Evolutionary conservation across 148 eudicot genomes (phyloP), one percentile per base, ranked within the genome.

Genomic region (Fagopyrum esculentum): DNA sequence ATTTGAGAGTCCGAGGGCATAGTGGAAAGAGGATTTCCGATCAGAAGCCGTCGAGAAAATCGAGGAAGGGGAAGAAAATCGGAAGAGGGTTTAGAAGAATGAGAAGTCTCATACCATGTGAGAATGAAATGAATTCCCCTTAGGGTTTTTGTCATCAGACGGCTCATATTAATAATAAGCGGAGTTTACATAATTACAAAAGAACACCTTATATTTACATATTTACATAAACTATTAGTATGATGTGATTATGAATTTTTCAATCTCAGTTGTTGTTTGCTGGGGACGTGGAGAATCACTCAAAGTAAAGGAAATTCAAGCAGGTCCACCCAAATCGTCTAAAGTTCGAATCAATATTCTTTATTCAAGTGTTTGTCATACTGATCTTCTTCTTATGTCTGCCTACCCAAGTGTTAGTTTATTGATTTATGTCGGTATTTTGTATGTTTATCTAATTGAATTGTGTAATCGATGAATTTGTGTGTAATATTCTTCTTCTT

Each of bases 281-380:
- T 69, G 82, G 79, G 66, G 76, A 61, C 15, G 48, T 2, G 86
- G 82, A 30, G 81, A 81, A 69, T 40, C 73, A 9, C 17, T 77
- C 54, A 75, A 69, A 73, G 74, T 87, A 73, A 85, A 87, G 72
- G 85, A 87, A 73, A 87, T 87, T 61, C 51, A 76, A 47, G 86
- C 83, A 17, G 90, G 79, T 9, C 78, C 90, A 10, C 90, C 90
- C 2, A 80, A 75, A 76, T 30, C 73, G 0, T 55, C 46, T 0
- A 85, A 87, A 82, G 83, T 87, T 22, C 56, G 88, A 48, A 45
- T 87, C 12, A 85, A 80, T 78, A 85, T 87, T 83, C 43, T 80
- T 3, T 87, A 45, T 54, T 85, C 90, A 6, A 83, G 88, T 69
- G 60, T 85, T 1, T 87, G 90, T 66, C 90, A 87, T 69, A 81